These are phyloP conservation scores for Xylaria sp. DNA, from an alignment of 2,329 filamentous ascomycete species.

Conservation along the genomic window DNA sequence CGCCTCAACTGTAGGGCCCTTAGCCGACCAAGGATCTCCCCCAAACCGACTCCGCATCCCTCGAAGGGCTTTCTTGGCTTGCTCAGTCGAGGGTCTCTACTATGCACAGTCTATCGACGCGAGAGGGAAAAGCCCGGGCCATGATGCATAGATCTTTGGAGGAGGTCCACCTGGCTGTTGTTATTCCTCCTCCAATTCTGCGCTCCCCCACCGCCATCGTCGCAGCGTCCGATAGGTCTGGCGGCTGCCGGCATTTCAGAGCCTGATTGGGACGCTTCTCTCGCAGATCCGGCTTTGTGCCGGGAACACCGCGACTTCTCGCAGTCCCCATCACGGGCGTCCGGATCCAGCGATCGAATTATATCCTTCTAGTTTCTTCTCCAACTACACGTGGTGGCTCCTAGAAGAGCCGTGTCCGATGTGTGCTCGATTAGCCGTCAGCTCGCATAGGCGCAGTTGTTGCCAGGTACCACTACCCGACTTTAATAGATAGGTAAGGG, in stretches of 20 bases:
- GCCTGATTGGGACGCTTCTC: background rate
- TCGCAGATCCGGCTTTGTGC: background rate
- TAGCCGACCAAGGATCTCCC: slow-evolving; percentile 1
- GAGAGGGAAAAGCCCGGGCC: background rate
- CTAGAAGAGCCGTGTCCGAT: background rate
- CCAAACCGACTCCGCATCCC: slow-evolving; percentile 13
- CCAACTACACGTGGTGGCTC: background rate
- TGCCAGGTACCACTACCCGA: background rate
- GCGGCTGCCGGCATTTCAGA: background rate
- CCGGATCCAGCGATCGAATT: background rate
- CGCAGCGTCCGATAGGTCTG: background rate
- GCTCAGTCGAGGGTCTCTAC: background rate
- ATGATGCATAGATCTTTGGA: background rate
- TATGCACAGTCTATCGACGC: no score
- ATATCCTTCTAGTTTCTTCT: background rate
- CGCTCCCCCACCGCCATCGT: background rate
- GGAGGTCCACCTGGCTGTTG: background rate
- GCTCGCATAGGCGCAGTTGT: background rate
- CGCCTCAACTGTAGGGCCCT: background rate
- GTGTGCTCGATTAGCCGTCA: background rate
- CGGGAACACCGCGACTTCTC: background rate
- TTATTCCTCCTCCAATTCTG: background rate
- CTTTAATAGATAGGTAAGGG: background rate
- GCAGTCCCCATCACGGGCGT: background rate
- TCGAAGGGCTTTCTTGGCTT: background rate